phyloP scores from a whole-genome alignment of 306 rosid genomes.

The Cajanus cajan region DNA sequence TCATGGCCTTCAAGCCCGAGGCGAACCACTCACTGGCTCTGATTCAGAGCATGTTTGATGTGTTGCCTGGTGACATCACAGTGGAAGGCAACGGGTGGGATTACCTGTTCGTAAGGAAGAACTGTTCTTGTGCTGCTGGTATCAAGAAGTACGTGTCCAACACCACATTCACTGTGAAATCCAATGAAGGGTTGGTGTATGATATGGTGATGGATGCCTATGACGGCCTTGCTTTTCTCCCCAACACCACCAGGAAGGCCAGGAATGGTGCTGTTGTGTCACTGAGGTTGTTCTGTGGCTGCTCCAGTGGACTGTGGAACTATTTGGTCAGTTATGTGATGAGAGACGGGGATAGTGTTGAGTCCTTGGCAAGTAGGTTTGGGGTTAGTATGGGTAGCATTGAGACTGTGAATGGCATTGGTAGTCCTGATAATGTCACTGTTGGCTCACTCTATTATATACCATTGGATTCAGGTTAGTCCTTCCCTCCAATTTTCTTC shows the following conservation, averaged over 20 bases:
- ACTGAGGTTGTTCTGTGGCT: slow-evolving; percentile 83
- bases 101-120: slow-evolving; percentile 69
- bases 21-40: slow-evolving; percentile 56
- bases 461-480: slow-evolving; percentile 89
- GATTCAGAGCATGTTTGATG: slow-evolving; percentile 90
- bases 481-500: slow-evolving; percentile 16
- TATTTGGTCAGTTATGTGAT: slow-evolving; percentile 87
- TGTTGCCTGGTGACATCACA: slow-evolving; percentile 68
- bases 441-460: slow-evolving; percentile 82
- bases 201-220: slow-evolving; percentile 73
- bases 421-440: slow-evolving; percentile 78
- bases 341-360: slow-evolving; percentile 82
- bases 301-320: slow-evolving; percentile 90
- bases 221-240: slow-evolving; percentile 65
- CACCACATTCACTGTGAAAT: slow-evolving; percentile 80
- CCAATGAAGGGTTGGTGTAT: slow-evolving; percentile 60
- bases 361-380: slow-evolving; percentile 82
- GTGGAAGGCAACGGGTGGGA: slow-evolving; percentile 68
- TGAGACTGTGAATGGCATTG: slow-evolving; percentile 76
- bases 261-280: slow-evolving; percentile 74
- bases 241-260: slow-evolving; percentile 64
- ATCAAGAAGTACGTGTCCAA: slow-evolving; percentile 58
- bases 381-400: slow-evolving; percentile 97
- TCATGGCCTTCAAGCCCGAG: slow-evolving; percentile 72
- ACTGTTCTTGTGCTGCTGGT: slow-evolving; percentile 77